These are phyloP conservation scores for Chaetomiaceae sp. DNA, from an alignment of 2,329 filamentous ascomycete genomes.

Conservation along the genomic window DNA sequence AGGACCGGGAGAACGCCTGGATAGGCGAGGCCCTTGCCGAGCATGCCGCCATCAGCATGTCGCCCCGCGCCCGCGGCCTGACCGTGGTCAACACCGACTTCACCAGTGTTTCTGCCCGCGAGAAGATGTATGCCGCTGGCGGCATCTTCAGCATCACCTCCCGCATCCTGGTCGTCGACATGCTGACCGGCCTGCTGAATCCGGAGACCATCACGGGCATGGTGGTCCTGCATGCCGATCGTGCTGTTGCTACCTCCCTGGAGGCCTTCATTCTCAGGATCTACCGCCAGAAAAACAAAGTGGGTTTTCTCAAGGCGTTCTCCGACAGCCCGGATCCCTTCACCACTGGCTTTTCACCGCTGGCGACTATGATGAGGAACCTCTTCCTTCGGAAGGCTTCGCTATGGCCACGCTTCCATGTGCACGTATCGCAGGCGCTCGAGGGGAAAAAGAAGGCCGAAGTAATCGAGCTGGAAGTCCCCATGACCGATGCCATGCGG, in stretches of 20 bases:
- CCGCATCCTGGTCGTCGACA: constrained; percentile 87
- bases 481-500: constrained; percentile 91
- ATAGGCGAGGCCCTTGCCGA: constrained; percentile 94
- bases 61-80: constrained; percentile 74
- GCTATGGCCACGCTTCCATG: constrained; percentile 89
- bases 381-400: constrained; percentile 84
- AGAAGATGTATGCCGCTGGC: constrained; percentile 85
- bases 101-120: constrained; percentile 77
- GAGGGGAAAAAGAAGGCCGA: constrained; percentile 91
- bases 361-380: constrained; percentile 87
- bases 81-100: constrained; percentile 91
- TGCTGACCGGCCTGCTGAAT: constrained; percentile 76
- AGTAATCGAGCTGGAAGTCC: constrained; percentile 92
- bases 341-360: constrained; percentile 76
- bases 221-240: constrained; percentile 82
- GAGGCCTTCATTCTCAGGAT: constrained; percentile 95
- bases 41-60: constrained; percentile 83
- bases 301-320: constrained; percentile 91
- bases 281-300: constrained; percentile 90
- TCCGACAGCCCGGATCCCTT: constrained; percentile 91
- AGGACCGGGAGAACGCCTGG: constrained; percentile 92
- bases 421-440: constrained; percentile 79
- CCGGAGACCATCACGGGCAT: constrained; percentile 82
- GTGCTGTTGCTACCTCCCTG: constrained; percentile 74
- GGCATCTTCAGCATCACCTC: constrained; percentile 96